Base-by-base conservation (phyloP, 164 flowering plant species). In the Vitis vinifera region DNA sequence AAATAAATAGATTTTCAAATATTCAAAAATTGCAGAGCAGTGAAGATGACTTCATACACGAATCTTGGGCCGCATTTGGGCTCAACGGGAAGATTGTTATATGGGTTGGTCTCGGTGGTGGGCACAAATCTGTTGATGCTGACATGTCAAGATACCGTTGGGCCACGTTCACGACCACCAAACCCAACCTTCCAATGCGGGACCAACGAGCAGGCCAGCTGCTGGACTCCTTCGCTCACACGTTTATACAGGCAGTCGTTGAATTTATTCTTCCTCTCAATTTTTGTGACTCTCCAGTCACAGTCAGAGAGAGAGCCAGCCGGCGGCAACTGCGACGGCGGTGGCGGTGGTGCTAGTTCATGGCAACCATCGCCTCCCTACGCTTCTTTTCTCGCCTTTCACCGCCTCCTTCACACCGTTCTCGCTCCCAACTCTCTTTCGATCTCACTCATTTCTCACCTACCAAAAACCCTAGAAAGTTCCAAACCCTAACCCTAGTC, bases 311-410 rank as follows among this genome's bases (percentile, higher is more conserved):
- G 59, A 62, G 73, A n/a, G 52, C 27, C 27, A 57, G 47, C 14
- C 13, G 27, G 15, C 15, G 57, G 66, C 5, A 19, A 65, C 19
- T 19, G 23, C 23, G 23, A 19, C 23, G 29, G 67, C 10, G 44
- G 67, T 51, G 17, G 71, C 23, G 63, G 78, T 66, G 55, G 64
- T 67, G 62, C 13, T 59, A 11, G 55, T 59, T 2, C n/a, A 78
- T 78, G 80, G 80, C 80, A 55, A 56, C 80, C 69, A 31, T 60
- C 11, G 47, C 63, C 68, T 77, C 77, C 37, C 66, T 23, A 55
- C 71, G 51, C 69, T 55, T 65, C 55, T 62, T 30, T 4, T 50
- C 69, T 62, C 58, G 63, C 15, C 69, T 17, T 51, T 23, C 64
- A 55, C 67, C 16, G 16, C 51, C 48, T 9, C 51, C 37, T 13